Conservation (phyloP, 108 stramenopile genomes). For the Pseudonitzschia multistriata region DNA sequence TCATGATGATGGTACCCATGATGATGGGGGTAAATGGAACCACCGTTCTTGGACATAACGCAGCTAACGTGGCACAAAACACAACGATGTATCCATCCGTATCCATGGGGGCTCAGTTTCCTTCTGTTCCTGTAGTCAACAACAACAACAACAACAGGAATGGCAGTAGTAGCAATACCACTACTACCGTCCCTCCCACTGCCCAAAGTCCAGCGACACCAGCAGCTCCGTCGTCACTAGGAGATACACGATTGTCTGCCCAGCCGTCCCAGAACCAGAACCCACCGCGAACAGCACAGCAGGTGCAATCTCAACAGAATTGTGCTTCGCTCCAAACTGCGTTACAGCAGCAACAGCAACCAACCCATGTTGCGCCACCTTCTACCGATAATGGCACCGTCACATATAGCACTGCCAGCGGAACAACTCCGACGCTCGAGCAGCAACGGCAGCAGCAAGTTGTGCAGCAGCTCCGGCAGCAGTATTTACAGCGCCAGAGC, state of each 20-base stretch:
- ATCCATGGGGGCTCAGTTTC: neutral
- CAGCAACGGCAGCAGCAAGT: neutral
- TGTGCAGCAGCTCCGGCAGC: neutral
- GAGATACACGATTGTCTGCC: no score
- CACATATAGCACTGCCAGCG: no score
- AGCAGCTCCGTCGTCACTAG: no score
- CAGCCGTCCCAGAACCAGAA: no score
- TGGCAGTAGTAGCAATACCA: no score
- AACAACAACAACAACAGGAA: no score
- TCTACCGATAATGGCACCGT: neutral
- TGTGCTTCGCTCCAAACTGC: no score
- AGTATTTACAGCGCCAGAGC: neutral
- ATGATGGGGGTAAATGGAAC: slow-evolving; percentile 41
- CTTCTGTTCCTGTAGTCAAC: no score
- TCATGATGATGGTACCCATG: slow-evolving; percentile 91
- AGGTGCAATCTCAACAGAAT: neutral
- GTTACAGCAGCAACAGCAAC: neutral
- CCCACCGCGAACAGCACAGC: no score
- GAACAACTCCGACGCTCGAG: neutral
- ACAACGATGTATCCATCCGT: neutral
- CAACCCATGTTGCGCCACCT: no score
- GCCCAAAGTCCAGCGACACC: no score
- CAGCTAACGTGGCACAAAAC: neutral
- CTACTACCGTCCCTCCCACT: no score
- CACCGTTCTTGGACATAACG: neutral